These are phyloP conservation scores for Letharia lupina DNA, from an alignment of 495 filamentous ascomycete species.

Conservation along the genomic window DNA sequence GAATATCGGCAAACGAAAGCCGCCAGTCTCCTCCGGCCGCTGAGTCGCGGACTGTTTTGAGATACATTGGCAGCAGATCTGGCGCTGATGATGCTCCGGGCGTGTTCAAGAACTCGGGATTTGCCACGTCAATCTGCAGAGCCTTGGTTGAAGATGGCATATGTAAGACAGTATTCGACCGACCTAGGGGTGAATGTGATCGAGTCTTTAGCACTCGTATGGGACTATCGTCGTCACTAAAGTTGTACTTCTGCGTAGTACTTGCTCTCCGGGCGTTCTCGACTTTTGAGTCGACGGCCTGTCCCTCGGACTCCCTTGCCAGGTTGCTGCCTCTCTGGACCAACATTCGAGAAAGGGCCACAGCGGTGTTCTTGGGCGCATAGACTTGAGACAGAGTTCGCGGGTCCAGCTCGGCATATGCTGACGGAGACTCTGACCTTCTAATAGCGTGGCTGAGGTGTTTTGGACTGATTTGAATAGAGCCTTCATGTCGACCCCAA, in stretches of 20 bases:
- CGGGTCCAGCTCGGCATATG: constrained; percentile 7
- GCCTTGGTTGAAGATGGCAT: constrained; percentile 5
- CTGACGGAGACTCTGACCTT: constrained; percentile 14
- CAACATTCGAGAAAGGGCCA: constrained; percentile 16
- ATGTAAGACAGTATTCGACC: constrained; percentile 11
- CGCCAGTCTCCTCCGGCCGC: constrained; percentile 2
- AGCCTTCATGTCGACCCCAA: constrained; percentile 16
- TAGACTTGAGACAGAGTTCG: constrained; percentile 6
- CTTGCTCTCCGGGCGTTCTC: neutral
- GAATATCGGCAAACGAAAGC: neutral
- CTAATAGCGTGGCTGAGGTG: constrained; percentile 14
- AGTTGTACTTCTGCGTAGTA: constrained; percentile 15
- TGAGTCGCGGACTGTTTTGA: constrained; percentile 3
- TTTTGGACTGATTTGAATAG: constrained; percentile 19
- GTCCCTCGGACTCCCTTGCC: constrained; percentile 8
- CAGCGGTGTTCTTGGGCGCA: constrained; percentile 4
- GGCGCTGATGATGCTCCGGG: constrained; percentile 6
- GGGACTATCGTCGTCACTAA: constrained; percentile 16
- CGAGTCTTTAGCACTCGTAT: constrained; percentile 8
- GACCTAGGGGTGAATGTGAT: constrained; percentile 9
- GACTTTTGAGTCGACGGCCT: neutral
- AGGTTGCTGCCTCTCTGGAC: constrained; percentile 16
- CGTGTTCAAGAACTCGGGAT: constrained; percentile 5
- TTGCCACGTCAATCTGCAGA: neutral
- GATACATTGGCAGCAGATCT: constrained; percentile 1